Evolutionary conservation across 768 basidiomycete genomes (phyloP).

Genomic region (Panus rudis): DNA sequence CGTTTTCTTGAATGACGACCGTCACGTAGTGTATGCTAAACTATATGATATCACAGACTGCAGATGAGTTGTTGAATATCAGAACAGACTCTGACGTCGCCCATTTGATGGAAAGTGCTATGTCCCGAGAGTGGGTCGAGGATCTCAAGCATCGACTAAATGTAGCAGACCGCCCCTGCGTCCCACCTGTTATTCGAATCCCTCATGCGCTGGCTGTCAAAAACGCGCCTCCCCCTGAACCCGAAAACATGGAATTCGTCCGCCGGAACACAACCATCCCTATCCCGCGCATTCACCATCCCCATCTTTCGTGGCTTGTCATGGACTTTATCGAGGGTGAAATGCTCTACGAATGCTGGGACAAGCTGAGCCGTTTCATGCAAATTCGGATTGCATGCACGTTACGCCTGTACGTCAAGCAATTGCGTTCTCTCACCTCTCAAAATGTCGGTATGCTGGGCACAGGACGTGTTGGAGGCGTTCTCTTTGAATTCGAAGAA

Average conservation of each 20-base stretch:
- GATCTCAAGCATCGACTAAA: no score
- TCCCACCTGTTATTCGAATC: no score
- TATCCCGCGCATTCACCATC: constrained; percentile 6
- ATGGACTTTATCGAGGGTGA: constrained; percentile 14
- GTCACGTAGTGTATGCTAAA: no score
- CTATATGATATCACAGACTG: no score
- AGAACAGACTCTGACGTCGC: no score
- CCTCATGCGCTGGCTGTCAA: no score
- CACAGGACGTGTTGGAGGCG: constrained; percentile 4
- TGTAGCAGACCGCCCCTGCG: no score
- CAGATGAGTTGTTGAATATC: no score
- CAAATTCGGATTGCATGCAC: constrained; percentile 15
- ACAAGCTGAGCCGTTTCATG: constrained; percentile 4
- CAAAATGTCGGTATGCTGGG: constrained; percentile 2
- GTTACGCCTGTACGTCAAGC: constrained; percentile 12
- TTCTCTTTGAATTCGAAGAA: constrained; percentile 6
- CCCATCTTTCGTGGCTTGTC: constrained; percentile 5
- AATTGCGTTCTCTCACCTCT: constrained; percentile 7
- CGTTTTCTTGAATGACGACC: no score
- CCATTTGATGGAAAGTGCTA: no score
- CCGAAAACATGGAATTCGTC: constrained; percentile 8
- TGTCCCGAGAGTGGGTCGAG: no score
- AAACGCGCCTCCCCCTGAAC: not conserved
- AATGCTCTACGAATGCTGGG: constrained; percentile 14
- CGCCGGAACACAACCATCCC: constrained; percentile 11